Conservation (phyloP, 352 stramenopile species). For the Globisporangium splendens region DNA sequence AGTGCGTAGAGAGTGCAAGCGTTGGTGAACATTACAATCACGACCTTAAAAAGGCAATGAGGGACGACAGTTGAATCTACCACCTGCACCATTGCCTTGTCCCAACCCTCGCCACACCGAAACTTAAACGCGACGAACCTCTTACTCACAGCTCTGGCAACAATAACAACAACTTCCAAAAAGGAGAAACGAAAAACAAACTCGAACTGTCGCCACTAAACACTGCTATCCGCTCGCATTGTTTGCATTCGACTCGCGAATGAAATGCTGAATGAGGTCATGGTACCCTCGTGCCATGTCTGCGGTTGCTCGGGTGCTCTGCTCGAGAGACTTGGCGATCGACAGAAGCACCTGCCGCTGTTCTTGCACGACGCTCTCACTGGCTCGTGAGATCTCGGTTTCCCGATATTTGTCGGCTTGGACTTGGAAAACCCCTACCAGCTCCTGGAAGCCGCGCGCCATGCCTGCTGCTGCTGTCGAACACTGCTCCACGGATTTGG, state of each 20-base stretch:
- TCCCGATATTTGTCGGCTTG: constrained; percentile 21
- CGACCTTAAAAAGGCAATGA: no score
- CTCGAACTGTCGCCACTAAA: neutral
- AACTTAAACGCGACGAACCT: no score
- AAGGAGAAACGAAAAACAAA: no score
- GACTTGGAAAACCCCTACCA: constrained; percentile 31
- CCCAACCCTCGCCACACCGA: no score
- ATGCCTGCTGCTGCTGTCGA: constrained; percentile 39
- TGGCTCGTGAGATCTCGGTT: constrained; percentile 15
- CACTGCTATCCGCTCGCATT: neutral
- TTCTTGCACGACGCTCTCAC: constrained; percentile 8
- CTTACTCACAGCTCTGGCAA: no score
- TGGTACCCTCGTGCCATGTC: constrained; percentile 42
- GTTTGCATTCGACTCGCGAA: constrained; percentile 17
- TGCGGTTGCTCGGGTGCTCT: constrained; percentile 38
- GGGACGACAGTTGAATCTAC: no score
- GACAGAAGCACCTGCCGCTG: constrained; percentile 31
- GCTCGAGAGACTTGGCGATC: constrained; percentile 36
- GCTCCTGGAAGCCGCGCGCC: constrained; percentile 40
- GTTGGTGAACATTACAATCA: no score
- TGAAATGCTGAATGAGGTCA: constrained; percentile 29
- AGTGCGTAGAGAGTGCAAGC: no score
- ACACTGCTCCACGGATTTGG: constrained; percentile 48
- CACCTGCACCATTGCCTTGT: no score
- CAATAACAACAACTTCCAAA: no score